phyloP scores from a whole-genome alignment of 495 filamentous ascomycete species.

The Neohortaea acidophila region DNA sequence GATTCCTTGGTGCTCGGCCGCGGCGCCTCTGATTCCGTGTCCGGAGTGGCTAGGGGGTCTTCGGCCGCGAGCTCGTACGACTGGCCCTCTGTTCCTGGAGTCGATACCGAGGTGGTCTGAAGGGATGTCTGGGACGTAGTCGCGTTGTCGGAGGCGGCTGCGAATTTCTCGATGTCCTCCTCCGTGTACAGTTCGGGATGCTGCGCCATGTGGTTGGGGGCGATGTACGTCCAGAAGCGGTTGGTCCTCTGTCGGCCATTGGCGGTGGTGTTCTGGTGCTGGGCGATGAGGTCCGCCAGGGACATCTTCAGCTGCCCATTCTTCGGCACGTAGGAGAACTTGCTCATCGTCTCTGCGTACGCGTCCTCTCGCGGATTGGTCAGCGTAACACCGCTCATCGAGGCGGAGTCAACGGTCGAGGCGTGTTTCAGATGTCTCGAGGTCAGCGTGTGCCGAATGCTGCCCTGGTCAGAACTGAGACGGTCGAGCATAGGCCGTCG shows the following conservation, averaged over 20 bases:
- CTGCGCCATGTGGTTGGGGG: constrained; percentile 15
- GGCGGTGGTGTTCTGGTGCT: constrained; percentile 9
- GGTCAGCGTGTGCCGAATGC: neutral
- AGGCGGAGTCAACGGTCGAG: constrained; percentile 7
- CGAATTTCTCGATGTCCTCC: constrained; percentile 10
- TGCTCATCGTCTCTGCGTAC: constrained; percentile 12
- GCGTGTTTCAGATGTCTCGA: neutral
- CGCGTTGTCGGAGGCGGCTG: neutral
- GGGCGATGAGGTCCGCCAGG: constrained; percentile 10
- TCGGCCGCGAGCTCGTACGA: too few relatives aligned
- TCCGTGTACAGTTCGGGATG: constrained; percentile 14
- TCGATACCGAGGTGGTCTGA: neutral
- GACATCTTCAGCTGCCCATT: constrained; percentile 11
- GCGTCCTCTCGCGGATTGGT: constrained; percentile 7
- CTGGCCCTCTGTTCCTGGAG: too few relatives aligned
- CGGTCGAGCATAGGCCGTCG: neutral
- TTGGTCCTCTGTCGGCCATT: constrained; percentile 10
- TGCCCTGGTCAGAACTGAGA: constrained; percentile 5
- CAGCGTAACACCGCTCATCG: constrained; percentile 5
- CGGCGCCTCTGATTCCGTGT: constrained; percentile 1
- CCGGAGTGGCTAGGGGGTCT: too few relatives aligned
- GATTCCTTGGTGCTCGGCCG: neutral
- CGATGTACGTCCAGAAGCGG: constrained; percentile 16
- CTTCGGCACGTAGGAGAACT: constrained; percentile 3
- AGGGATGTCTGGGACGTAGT: neutral